Evolutionary conservation across 2,329 filamentous ascomycete species (phyloP), one percentile per base, ranked within the genome.

Genomic region (Pseudogymnoascus sp.): DNA sequence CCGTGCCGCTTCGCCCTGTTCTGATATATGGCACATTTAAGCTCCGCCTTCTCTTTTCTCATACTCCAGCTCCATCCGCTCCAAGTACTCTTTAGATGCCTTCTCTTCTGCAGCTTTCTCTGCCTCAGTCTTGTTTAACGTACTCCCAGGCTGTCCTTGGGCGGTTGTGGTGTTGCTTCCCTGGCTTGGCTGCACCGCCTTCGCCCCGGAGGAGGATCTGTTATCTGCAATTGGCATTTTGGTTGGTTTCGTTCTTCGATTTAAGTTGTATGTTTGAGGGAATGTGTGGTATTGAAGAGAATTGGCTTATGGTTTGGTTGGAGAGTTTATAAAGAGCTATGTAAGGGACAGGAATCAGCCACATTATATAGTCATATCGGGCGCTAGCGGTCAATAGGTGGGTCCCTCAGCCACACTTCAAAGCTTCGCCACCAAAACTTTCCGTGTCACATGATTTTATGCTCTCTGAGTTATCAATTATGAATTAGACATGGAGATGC

Each of bases 211-310:
- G 5, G 46, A 35, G 29, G 50, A 56, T 56, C 11, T 56, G 29
- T 56, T 56, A 17, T 56, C 50, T 56, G 50, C 50, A 21, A 56
- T 56, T 15, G 50, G 50, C 50, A 56, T 56, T 56, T 56, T 56
- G 5, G 29, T 19, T 5, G 50, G 10, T 56, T 33, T 35, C 11
- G 10, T 56, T 19, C 29, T 33, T 21, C 11, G 2, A 6, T n/a
- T 21, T 19, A 21, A 56, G 29, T 19, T 19, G 50, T 56, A 56
- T 56, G 17, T 56, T 35, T 56, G 50, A 56, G 29, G 11, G 3
- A 15, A 33, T 33, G 5, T 1, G 13, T 56, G 29, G 9, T 56
- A 33, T 21, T 56, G 29, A 56, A 29, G 50, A 56, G 50, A 7
- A 33, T 56, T 11, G 17, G 29, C 17, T 56, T 33, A 19, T 33